Conservation (phyloP, 164 flowering plant species). For the Chimonanthus praecox region DNA sequence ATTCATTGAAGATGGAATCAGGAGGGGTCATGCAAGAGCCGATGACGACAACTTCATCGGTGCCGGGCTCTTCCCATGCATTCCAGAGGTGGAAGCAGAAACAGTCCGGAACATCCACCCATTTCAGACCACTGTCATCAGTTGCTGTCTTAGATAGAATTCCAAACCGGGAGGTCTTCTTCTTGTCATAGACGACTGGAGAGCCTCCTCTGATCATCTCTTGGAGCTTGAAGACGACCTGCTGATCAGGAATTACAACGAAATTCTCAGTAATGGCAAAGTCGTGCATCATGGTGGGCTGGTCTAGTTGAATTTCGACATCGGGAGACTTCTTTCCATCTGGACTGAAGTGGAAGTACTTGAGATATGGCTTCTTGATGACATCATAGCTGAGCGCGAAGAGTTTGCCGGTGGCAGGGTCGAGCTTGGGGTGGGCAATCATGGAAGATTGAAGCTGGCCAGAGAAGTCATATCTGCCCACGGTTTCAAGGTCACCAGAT, state of each 20-base stretch:
- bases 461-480: constrained; percentile 54
- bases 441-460: constrained; percentile 52
- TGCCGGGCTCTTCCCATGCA: constrained; percentile 82
- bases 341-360: constrained; percentile 53
- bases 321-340: constrained; percentile 60
- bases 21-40: constrained; percentile 90
- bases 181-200: constrained; percentile 63
- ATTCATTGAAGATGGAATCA: constrained; percentile 82
- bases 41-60: constrained; percentile 70
- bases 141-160: constrained; percentile 41
- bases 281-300: constrained; percentile 92
- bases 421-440: constrained; percentile 90
- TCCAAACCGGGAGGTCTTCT: constrained; percentile 66
- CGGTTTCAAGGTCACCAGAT: constrained; percentile 58
- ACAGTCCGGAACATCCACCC: constrained; percentile 66
- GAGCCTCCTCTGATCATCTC: constrained; percentile 76
- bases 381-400: constrained; percentile 78
- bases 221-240: constrained; percentile 69
- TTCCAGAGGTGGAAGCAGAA: constrained; percentile 94
- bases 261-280: constrained; percentile 72
- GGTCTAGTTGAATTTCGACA: constrained; percentile 51
- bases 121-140: constrained; percentile 29
- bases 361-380: constrained; percentile 63
- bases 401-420: constrained; percentile 61
- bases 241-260: constrained; percentile 75